Evolutionary conservation across 2,329 filamentous ascomycete genomes (phyloP), one percentile per base, ranked within the genome.

Genomic region (Cladophialophora yegresii): DNA sequence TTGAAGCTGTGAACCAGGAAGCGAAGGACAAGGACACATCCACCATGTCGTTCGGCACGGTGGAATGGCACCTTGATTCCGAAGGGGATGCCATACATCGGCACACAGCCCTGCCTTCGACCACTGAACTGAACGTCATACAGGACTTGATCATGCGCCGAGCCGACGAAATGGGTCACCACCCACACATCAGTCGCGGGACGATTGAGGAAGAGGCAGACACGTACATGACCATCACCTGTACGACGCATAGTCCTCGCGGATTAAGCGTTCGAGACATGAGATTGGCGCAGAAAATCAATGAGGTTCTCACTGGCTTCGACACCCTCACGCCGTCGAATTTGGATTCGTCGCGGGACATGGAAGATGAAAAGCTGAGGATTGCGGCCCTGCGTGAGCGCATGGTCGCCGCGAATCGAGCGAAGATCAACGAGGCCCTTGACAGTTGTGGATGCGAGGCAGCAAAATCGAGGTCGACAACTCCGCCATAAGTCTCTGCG

Each of bases 231-330:
- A 70, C 68, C 13, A 64, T 71, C 20, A 70, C 70, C 12, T 71
- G 70, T 58, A 71, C 70, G n/a, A 70, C 70, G 16, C 70, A 71
- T 50, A 61, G 62, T 57, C 70, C 70, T 53, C 65, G 63, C 30
- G 70, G 70, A 5, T 61, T 71, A 26, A 69, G 70, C 49, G 62
- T 63, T 66, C 64, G 66, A 53, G 70, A 71, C 50, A 62, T 61
- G n/a, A 65, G 62, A 54, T 58, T 71, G 20, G 70, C 70, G 1
- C 43, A 28, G 20, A 65, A 40, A 50, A 64, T 71, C 40, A 57
- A 67, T 49, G 65, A 62, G 43, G 22, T 68, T 7, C 53, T 66
- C 33, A 36, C 33, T n/a, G 59, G 23, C 7, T 36, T 63, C 26
- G n/a, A 53, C 6, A 54, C 54, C n/a, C 47, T 51, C 16, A 30